Evolutionary conservation across 2,329 filamentous ascomycete genomes (phyloP).

Genomic region (Penicillium sp.): DNA sequence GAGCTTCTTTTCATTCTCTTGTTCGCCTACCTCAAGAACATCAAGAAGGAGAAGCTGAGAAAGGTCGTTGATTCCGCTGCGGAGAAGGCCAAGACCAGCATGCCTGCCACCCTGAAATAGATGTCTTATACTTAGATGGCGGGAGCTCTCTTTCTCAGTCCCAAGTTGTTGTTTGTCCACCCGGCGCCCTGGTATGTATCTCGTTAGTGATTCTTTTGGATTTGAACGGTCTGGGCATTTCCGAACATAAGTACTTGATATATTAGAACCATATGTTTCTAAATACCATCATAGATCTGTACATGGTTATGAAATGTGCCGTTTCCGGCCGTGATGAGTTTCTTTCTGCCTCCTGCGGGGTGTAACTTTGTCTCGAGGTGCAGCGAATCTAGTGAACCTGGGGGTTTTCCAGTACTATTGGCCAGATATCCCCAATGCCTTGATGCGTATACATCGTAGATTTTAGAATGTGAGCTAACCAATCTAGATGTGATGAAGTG

Average conservation of each 20-base stretch:
- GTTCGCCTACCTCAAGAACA: constrained; percentile 71
- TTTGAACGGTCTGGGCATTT: constrained; percentile 15
- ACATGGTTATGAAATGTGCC: neutral
- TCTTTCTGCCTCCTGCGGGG: neutral
- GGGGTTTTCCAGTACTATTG: too few species aligned
- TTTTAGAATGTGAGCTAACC: too few species aligned
- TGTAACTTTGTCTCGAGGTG: too few species aligned
- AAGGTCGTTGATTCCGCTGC: constrained; percentile 63
- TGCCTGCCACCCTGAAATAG: constrained; percentile 49
- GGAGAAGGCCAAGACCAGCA: constrained; percentile 55
- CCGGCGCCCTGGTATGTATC: constrained; percentile 17
- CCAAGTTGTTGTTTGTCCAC: constrained; percentile 12
- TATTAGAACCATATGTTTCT: constrained; percentile 5
- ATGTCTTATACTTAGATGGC: constrained; percentile 13
- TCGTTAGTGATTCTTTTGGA: constrained; percentile 7
- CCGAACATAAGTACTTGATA: neutral
- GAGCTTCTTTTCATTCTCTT: constrained; percentile 84
- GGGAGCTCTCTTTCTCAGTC: constrained; percentile 9
- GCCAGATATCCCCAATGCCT: too few species aligned
- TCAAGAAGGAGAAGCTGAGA: constrained; percentile 66
- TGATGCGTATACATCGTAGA: too few species aligned
- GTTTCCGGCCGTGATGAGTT: neutral
- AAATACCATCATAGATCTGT: constrained; percentile 3
- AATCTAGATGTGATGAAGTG: too few species aligned
- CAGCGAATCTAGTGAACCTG: too few species aligned